Evolutionary conservation across 1,139 yeast species (phyloP).

Genomic region (Arxiozyma slooffiae): DNA sequence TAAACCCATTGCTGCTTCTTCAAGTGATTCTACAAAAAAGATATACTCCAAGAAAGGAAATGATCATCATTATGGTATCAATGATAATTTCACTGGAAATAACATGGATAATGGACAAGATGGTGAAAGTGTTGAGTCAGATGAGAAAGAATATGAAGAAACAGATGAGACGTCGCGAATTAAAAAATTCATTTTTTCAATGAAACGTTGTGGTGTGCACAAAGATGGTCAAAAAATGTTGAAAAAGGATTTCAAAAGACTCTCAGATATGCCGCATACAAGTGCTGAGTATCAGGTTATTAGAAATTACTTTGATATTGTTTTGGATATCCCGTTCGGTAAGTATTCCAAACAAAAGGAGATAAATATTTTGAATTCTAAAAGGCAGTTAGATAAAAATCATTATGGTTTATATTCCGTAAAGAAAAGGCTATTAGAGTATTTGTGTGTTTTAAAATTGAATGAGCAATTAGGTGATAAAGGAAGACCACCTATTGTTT

Average conservation of each 20-base stretch:
- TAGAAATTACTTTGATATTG: conserved; percentile 54
- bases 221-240: conserved; percentile 48
- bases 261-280: conserved; percentile 47
- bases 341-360: conserved; percentile 21
- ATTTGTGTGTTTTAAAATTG: conserved; percentile 65
- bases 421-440: conserved; percentile 72
- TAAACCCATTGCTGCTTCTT: neutral
- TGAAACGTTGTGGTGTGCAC: conserved; percentile 29
- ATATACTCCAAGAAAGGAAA: neutral
- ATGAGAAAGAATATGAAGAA: conserved; percentile 4
- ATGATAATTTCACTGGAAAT: neutral
- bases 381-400: conserved; percentile 57
- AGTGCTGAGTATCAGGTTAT: conserved; percentile 60
- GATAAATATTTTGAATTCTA: conserved; percentile 49
- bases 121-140: neutral
- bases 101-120: neutral
- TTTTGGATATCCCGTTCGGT: conserved; percentile 59
- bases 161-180: conserved; percentile 41
- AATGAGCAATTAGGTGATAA: conserved; percentile 8
- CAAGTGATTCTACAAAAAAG: neutral
- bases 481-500: conserved; percentile 51
- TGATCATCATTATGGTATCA: neutral
- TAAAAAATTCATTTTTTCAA: conserved; percentile 38
- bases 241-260: conserved; percentile 48
- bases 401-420: conserved; percentile 81